Evolutionary conservation across 2,329 filamentous ascomycete species (phyloP).

Genomic region (Hypoxylon sp.): DNA sequence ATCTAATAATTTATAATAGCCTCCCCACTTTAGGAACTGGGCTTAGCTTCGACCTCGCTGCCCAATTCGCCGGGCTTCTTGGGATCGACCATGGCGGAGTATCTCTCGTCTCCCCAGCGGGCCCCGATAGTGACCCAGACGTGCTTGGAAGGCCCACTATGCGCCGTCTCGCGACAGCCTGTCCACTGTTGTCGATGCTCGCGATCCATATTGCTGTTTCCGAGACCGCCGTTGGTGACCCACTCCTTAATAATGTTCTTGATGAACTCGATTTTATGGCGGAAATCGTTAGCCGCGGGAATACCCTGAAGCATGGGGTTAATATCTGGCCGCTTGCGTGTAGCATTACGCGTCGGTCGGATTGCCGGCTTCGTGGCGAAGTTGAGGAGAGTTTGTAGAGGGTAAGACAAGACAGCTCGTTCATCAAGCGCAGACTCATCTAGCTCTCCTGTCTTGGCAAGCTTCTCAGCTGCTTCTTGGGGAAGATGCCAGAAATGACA

Average conservation of each 20-base stretch:
- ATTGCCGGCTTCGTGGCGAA: conserved; percentile 66
- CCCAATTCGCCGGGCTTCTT: conserved; percentile 67
- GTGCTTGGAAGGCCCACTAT: conserved; percentile 71
- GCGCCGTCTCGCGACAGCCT: conserved; percentile 69
- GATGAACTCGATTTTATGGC: conserved; percentile 81
- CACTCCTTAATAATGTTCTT: conserved; percentile 78
- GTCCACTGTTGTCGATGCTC: conserved; percentile 70
- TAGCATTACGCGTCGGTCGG: conserved; percentile 61
- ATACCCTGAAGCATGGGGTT: conserved; percentile 73
- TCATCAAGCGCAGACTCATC: conserved; percentile 78
- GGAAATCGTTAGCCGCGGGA: conserved; percentile 79
- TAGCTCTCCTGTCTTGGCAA: conserved; percentile 76
- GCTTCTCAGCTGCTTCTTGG: conserved; percentile 75
- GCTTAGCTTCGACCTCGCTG: conserved; percentile 65
- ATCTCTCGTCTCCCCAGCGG: conserved; percentile 69
- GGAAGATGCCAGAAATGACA: conserved; percentile 85
- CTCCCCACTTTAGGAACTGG: conserved; percentile 34
- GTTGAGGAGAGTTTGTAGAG: conserved; percentile 80
- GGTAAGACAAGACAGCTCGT: conserved; percentile 79
- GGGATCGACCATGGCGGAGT: conserved; percentile 70
- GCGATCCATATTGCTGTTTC: conserved; percentile 73
- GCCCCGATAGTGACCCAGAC: conserved; percentile 79
- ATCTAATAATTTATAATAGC: background rate
- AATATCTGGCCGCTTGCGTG: conserved; percentile 72
- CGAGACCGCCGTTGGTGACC: conserved; percentile 78